phyloP scores from a whole-genome alignment of 2,329 filamentous ascomycete genomes.

The Claviceps pazoutovae region DNA sequence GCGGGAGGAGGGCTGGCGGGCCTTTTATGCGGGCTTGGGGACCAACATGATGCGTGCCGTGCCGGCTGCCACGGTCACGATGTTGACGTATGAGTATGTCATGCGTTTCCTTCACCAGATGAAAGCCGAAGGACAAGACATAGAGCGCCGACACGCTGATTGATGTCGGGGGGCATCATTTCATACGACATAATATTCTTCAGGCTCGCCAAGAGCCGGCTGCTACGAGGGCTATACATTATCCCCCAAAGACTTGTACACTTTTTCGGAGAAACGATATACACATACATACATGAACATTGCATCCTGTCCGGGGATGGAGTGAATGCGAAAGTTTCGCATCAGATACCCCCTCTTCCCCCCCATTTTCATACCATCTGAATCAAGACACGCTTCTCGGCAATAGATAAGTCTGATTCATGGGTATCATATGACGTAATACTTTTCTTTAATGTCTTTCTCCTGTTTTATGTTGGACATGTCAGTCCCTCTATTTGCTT shows the following conservation, averaged over 20 bases:
- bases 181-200: background rate
- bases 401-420: conserved; percentile 21
- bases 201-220: background rate
- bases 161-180: background rate
- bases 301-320: background rate
- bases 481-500: background rate
- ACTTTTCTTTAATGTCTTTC: conserved; percentile 4
- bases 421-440: conserved; percentile 4
- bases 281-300: background rate
- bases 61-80: conserved; percentile 89
- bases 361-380: background rate
- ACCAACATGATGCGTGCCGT: conserved; percentile 96
- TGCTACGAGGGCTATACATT: background rate
- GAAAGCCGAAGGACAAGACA: conserved; percentile 25
- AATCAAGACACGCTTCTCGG: conserved; percentile 14
- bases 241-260: conserved; percentile 2
- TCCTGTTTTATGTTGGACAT: background rate
- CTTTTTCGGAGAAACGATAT: conserved; percentile 3
- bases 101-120: conserved; percentile 38
- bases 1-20: conserved; percentile 83
- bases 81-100: conserved; percentile 86
- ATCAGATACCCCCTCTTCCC: background rate
- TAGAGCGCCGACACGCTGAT: conserved; percentile 11
- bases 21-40: conserved; percentile 93
- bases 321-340: conserved; percentile 1